Evolutionary conservation across 1,284 basidiomycete genomes (phyloP).

Genomic region (Mycena citricolor): DNA sequence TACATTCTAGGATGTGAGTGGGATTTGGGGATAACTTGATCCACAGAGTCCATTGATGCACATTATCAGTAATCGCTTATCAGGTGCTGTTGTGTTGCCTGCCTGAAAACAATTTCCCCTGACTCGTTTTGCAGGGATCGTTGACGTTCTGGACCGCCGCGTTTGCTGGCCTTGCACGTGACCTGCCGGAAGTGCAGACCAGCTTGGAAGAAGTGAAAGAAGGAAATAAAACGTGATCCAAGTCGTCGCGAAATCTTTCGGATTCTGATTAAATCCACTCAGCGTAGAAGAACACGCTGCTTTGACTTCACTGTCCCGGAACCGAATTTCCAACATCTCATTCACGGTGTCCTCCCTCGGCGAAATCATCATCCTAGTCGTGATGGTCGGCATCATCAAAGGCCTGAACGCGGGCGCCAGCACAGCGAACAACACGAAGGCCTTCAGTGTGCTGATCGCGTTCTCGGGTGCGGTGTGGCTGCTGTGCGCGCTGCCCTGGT

Average conservation of each 20-base stretch:
- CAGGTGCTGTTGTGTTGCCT: slow-evolving; percentile 43
- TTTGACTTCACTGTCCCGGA: slow-evolving; percentile 68
- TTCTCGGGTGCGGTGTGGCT: slow-evolving; percentile 77
- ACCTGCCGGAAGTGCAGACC: slow-evolving; percentile 66
- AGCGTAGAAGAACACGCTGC: slow-evolving; percentile 59
- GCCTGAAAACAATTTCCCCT: slow-evolving; percentile 3
- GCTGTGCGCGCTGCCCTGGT: slow-evolving; percentile 76
- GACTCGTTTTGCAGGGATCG: slow-evolving; percentile 45
- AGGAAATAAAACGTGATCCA: slow-evolving; percentile 47
- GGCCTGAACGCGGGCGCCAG: slow-evolving; percentile 62
- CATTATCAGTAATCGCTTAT: slow-evolving; percentile 65
- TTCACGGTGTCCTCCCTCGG: slow-evolving; percentile 74
- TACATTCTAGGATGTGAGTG: slow-evolving; percentile 80
- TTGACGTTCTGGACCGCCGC: slow-evolving; percentile 85
- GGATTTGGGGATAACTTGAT: slow-evolving; percentile 49
- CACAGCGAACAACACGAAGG: slow-evolving; percentile 74
- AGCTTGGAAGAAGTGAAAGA: slow-evolving; percentile 42
- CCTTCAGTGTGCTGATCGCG: slow-evolving; percentile 74
- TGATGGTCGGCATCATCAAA: slow-evolving; percentile 79
- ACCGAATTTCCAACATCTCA: slow-evolving; percentile 79
- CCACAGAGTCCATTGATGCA: neutral
- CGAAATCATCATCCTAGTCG: slow-evolving; percentile 68
- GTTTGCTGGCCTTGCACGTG: slow-evolving; percentile 74
- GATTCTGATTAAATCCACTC: slow-evolving; percentile 9
- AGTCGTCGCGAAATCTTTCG: neutral